Conservation (phyloP, 140 eudicot species). For the Bidens hawaiensis region DNA sequence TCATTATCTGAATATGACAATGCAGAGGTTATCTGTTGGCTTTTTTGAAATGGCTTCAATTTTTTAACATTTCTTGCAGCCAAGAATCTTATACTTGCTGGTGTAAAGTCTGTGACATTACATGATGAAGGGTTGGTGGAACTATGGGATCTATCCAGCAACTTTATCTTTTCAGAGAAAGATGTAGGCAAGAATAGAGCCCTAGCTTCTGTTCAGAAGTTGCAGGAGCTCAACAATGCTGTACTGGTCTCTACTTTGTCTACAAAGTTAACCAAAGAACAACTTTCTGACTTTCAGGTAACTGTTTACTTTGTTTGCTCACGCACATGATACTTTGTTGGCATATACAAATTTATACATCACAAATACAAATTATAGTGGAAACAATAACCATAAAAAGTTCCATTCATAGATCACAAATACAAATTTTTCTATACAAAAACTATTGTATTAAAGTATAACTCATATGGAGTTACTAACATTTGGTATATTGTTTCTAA, state of each 20-base stretch:
- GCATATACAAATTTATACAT: too few relatives aligned
- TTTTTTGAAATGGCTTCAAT: neutral
- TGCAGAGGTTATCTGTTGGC: neutral
- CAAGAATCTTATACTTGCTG: slow-evolving; percentile 91
- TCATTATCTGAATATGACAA: neutral
- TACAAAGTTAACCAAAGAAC: slow-evolving; percentile 64
- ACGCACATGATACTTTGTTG: neutral
- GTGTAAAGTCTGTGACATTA: slow-evolving; percentile 88
- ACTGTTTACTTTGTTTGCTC: slow-evolving; percentile 5
- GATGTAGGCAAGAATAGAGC: slow-evolving; percentile 94
- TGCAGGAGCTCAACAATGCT: slow-evolving; percentile 93
- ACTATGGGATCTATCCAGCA: slow-evolving; percentile 90
- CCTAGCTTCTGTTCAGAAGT: slow-evolving; percentile 68
- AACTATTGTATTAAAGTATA: too few relatives aligned
- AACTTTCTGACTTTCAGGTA: slow-evolving; percentile 84
- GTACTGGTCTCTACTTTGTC: slow-evolving; percentile 70
- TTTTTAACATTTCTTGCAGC: slow-evolving; percentile 44
- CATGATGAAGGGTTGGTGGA: slow-evolving; percentile 88
- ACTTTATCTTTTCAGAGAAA: slow-evolving; percentile 66
- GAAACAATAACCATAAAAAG: too few relatives aligned
- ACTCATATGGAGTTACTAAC: too few relatives aligned
- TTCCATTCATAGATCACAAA: too few relatives aligned
- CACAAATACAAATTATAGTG: too few relatives aligned
- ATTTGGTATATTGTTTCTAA: too few relatives aligned
- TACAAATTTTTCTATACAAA: too few relatives aligned